These are phyloP conservation scores for Populus hybrid DNA, from an alignment of 441 rosid genomes.

Conservation along the genomic window DNA sequence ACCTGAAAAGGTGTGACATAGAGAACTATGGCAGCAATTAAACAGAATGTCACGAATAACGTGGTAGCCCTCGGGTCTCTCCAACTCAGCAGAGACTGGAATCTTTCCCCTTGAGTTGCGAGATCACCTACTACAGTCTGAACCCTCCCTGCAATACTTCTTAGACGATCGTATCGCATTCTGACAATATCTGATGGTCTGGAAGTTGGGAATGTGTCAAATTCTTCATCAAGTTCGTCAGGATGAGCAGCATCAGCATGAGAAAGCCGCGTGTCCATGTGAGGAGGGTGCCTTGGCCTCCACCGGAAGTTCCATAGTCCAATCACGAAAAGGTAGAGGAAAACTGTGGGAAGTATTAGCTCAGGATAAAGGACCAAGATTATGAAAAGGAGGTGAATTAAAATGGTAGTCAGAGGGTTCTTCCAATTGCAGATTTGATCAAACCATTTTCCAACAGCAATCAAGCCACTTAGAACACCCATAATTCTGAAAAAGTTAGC, in stretches of 20 bases:
- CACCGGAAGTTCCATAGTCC: conserved; percentile 78
- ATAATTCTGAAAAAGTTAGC: conserved; percentile 82
- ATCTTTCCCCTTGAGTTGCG: conserved; percentile 82
- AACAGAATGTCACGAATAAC: conserved; percentile 64
- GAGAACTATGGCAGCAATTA: conserved; percentile 60
- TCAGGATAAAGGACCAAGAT: conserved; percentile 78
- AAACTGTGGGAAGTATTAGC: conserved; percentile 68
- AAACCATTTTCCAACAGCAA: conserved; percentile 75
- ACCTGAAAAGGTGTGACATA: conserved; percentile 71
- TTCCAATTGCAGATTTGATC: conserved; percentile 82
- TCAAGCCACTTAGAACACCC: conserved; percentile 55
- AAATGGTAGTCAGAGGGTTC: conserved; percentile 70
- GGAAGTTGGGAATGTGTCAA: conserved; percentile 80
- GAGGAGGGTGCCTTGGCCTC: conserved; percentile 78
- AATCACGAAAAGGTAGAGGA: conserved; percentile 75
- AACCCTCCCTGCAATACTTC: conserved; percentile 78
- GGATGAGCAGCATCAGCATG: conserved; percentile 79
- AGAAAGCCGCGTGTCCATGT: conserved; percentile 78
- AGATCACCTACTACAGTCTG: conserved; percentile 80
- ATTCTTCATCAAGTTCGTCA: conserved; percentile 86
- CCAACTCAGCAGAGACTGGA: conserved; percentile 75
- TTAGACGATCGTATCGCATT: conserved; percentile 78
- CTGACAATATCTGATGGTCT: conserved; percentile 55
- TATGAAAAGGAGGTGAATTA: conserved; percentile 69
- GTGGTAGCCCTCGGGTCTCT: conserved; percentile 88